Conservation (phyloP, 179 eudicot species). For the Actinidia arguta region DNA sequence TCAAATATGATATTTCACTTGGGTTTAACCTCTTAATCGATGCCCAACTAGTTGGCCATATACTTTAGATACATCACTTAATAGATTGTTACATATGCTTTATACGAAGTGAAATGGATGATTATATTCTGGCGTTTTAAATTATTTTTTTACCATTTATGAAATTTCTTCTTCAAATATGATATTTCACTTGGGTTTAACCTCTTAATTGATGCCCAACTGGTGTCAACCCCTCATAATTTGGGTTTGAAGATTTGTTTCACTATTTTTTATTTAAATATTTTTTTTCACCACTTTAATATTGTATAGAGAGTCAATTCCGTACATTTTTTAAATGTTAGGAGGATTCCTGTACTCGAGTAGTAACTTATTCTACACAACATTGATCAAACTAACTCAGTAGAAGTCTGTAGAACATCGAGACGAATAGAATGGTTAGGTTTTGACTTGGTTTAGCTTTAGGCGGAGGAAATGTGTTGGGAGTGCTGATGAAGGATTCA, state of each 20-base stretch:
- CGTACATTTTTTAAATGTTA: neutral
- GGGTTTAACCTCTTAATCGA: too few species aligned
- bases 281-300: conserved; percentile 3
- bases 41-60: too few species aligned
- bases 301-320: neutral
- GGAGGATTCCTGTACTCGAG: neutral
- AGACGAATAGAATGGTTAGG: neutral
- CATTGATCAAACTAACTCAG: conserved; percentile 14
- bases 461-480: neutral
- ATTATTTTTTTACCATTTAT: conserved; percentile 14
- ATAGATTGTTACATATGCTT: conserved; percentile 28
- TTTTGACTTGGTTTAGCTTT: neutral
- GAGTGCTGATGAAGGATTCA: neutral
- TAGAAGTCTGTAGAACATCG: too few species aligned
- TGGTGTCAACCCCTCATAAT: neutral
- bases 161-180: neutral
- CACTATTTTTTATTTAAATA: neutral
- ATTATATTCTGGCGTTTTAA: conserved; percentile 3
- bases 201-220: conserved; percentile 7
- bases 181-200: conserved; percentile 2
- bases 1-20: conserved; percentile 8
- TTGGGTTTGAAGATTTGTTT: neutral
- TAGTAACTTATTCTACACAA: too few species aligned
- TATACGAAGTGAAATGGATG: conserved; percentile 24
- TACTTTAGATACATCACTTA: conserved; percentile 32